phyloP scores from a whole-genome alignment of 306 rosid genomes.

The Luffa acutangula region DNA sequence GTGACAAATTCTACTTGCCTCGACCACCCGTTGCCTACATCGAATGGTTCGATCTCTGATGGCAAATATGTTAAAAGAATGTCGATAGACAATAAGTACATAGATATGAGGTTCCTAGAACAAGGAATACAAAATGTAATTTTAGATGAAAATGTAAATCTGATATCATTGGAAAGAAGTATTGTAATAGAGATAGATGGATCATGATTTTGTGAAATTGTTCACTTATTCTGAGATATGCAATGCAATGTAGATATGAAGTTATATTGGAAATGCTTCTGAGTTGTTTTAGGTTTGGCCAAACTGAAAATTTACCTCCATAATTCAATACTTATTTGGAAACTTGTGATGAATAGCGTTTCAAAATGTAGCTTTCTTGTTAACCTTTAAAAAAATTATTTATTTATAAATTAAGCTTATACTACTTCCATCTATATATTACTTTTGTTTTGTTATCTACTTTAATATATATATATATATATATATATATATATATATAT shows the following conservation, averaged over 20 bases:
- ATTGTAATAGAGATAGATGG: neutral
- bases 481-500: too few relatives aligned
- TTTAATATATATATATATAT: too few relatives aligned
- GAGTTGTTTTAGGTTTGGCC: neutral
- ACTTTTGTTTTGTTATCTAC: too few relatives aligned
- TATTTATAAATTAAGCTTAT: too few relatives aligned
- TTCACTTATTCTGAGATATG: neutral
- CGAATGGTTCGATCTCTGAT: neutral
- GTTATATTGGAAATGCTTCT: neutral
- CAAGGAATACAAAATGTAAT: neutral
- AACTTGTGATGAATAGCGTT: neutral
- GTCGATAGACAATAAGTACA: neutral
- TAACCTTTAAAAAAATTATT: too few relatives aligned
- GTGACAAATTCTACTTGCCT: neutral
- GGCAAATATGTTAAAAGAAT: neutral
- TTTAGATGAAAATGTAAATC: conserved; percentile 3
- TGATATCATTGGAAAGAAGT: neutral
- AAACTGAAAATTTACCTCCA: neutral
- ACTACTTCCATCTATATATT: too few relatives aligned
- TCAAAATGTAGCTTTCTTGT: neutral
- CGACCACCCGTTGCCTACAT: neutral
- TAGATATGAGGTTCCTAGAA: neutral
- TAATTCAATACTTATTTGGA: neutral
- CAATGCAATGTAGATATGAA: neutral
- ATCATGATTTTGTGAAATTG: neutral